A percentile compares a stretch with the other conserved stretches of the same genome.
phyloP scores from a whole-genome alignment of 2,329 filamentous ascomycete genomes.

The Paramyrothecium roridum region DNA sequence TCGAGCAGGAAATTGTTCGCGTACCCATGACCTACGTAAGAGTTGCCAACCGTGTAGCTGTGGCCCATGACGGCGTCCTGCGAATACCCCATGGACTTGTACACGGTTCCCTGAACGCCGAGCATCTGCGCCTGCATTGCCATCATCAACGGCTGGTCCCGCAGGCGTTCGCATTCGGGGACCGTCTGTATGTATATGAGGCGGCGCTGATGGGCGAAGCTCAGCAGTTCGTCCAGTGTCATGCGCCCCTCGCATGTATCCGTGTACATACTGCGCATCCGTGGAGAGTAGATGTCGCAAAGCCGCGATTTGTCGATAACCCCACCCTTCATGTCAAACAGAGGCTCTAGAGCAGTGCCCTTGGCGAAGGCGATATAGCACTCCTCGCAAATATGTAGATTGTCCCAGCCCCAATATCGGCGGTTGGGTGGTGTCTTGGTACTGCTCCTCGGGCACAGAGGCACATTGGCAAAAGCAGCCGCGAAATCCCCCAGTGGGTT shows the following conservation, averaged over 20 bases:
- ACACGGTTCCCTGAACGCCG: conserved; percentile 19
- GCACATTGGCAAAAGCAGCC: conserved; percentile 22
- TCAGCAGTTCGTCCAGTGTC: conserved; percentile 20
- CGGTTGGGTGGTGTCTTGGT: conserved; percentile 7
- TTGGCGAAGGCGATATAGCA: conserved; percentile 30
- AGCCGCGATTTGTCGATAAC: conserved; percentile 16
- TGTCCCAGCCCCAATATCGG: conserved; percentile 33
- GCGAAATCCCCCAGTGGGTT: conserved; percentile 22
- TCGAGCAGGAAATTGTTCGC: conserved; percentile 23
- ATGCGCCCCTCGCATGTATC: conserved; percentile 19
- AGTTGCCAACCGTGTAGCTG: conserved; percentile 21
- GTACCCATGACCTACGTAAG: conserved; percentile 26
- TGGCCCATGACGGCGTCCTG: conserved; percentile 12
- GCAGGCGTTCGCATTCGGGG: conserved; percentile 17
- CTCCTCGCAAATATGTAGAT: conserved; percentile 30
- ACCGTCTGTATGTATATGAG: conserved; percentile 3
- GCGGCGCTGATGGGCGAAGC: conserved; percentile 14
- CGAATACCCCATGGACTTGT: conserved; percentile 16
- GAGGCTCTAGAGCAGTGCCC: conserved; percentile 19
- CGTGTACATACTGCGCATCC: conserved; percentile 29
- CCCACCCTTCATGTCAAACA: conserved; percentile 22
- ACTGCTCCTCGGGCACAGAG: conserved; percentile 16
- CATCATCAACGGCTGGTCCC: conserved; percentile 18
- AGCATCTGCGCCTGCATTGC: conserved; percentile 19
- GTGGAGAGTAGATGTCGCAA: conserved; percentile 34